Evolutionary conservation across 2,329 filamentous ascomycete species (phyloP).

Genomic region (Apiospora sp.): DNA sequence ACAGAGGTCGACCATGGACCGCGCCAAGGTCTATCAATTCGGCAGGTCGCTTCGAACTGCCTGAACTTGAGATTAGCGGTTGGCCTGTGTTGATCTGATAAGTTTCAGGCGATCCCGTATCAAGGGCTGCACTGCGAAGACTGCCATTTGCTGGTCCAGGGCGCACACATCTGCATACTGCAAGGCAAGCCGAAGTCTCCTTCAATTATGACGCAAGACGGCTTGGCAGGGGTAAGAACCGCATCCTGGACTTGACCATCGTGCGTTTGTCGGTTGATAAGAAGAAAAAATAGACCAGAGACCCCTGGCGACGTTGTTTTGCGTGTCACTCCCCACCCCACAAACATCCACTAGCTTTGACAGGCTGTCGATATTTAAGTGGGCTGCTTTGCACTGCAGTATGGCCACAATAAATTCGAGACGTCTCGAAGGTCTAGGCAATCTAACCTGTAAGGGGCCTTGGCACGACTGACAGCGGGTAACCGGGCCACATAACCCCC

Average conservation of each 20-base stretch:
- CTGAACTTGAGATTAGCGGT: background rate
- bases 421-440: conserved; percentile 25
- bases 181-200: background rate
- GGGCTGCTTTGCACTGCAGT: background rate
- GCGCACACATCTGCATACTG: background rate
- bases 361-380: conserved; percentile 2
- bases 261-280: conserved; percentile 4
- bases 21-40: background rate
- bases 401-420: conserved; percentile 12
- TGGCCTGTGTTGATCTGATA: background rate
- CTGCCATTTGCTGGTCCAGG: background rate
- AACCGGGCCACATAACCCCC: background rate
- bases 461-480: background rate
- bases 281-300: background rate
- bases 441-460: background rate
- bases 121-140: background rate
- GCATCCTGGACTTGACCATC: background rate
- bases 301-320: background rate
- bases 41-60: background rate
- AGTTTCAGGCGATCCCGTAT: background rate
- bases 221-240: background rate
- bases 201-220: background rate
- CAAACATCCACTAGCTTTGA: background rate
- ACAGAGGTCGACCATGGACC: background rate
- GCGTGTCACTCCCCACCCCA: background rate